phyloP scores from a whole-genome alignment of 1,284 basidiomycete species.

The Waitea zeae region DNA sequence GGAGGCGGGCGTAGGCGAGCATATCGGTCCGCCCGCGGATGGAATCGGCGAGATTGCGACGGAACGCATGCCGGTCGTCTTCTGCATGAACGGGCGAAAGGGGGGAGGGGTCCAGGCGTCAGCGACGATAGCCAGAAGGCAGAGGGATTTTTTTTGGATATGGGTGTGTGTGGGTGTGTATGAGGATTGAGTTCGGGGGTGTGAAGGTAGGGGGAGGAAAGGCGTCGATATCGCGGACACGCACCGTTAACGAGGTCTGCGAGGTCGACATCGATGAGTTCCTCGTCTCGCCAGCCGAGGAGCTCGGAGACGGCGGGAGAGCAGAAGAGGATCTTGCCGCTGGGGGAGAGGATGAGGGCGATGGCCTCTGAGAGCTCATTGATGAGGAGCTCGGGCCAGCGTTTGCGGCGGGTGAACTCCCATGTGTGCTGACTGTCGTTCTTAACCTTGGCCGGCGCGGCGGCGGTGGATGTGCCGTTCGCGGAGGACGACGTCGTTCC shows the following conservation, averaged over 20 bases:
- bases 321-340: constrained; percentile 51
- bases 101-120: too few relatives aligned
- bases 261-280: constrained; percentile 52
- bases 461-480: too few relatives aligned
- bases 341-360: constrained; percentile 44
- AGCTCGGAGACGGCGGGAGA: constrained; percentile 51
- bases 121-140: neutral
- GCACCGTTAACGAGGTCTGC: constrained; percentile 47
- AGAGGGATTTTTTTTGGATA: constrained; percentile 1
- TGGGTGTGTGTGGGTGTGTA: neutral
- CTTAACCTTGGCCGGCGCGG: too few relatives aligned
- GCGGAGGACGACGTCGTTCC: too few relatives aligned
- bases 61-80: constrained; percentile 44
- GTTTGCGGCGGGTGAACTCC: constrained; percentile 74
- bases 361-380: constrained; percentile 62
- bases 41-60: constrained; percentile 33
- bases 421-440: too few relatives aligned
- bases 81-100: too few relatives aligned
- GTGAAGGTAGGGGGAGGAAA: constrained; percentile 3
- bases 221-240: too few relatives aligned
- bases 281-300: constrained; percentile 58
- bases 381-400: constrained; percentile 72
- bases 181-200: neutral
- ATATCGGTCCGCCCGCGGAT: constrained; percentile 29
- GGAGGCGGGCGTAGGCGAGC: constrained; percentile 46